These are phyloP conservation scores for Wallacemonas sp. DNA, from an alignment of 208 protist genomes.

Conservation along the genomic window DNA sequence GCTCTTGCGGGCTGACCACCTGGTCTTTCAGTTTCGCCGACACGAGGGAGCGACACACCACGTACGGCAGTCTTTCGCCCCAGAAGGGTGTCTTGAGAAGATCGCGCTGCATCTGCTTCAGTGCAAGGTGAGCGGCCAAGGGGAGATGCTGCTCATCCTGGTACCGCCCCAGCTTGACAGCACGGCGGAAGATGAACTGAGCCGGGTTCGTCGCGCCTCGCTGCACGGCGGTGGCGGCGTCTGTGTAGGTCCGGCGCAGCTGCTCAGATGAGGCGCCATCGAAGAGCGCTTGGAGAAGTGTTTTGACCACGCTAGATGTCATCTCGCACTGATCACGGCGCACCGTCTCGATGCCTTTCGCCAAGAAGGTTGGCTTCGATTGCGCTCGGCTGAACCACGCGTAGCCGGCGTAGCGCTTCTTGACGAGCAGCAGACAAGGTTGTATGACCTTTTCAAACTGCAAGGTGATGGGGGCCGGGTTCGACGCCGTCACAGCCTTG, in stretches of 20 bases:
- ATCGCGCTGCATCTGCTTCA: slow-evolving; percentile 63
- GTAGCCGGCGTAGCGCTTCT: slow-evolving; percentile 99
- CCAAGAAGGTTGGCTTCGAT: slow-evolving; percentile 95
- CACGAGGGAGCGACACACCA: slow-evolving; percentile 46
- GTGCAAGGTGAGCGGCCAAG: slow-evolving; percentile 57
- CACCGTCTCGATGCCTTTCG: slow-evolving; percentile 98
- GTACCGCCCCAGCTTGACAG: slow-evolving; percentile 77
- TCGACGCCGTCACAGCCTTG: slow-evolving; percentile 91
- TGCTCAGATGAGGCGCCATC: slow-evolving; percentile 25
- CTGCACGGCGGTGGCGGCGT: slow-evolving; percentile 48
- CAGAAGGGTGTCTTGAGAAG: slow-evolving; percentile 60
- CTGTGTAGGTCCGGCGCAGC: slow-evolving; percentile 35
- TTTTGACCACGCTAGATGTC: slow-evolving; percentile 38
- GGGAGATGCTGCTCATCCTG: slow-evolving; percentile 46
- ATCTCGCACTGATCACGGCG: slow-evolving; percentile 98
- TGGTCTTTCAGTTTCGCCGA: slow-evolving; percentile 50
- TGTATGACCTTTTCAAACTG: slow-evolving; percentile 99
- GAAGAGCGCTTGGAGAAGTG: slow-evolving; percentile 61
- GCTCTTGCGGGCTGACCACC: slow-evolving; percentile 56
- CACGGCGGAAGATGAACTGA: slow-evolving; percentile 75
- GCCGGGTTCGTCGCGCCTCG: slow-evolving; percentile 47
- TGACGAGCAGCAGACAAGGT: slow-evolving; percentile 99
- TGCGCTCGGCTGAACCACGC: slow-evolving; percentile 96
- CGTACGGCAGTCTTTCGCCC: slow-evolving; percentile 78
- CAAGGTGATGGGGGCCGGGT: slow-evolving; percentile 96